phyloP scores from a whole-genome alignment of 1,284 basidiomycete species.

The Wallemia hederae region DNA sequence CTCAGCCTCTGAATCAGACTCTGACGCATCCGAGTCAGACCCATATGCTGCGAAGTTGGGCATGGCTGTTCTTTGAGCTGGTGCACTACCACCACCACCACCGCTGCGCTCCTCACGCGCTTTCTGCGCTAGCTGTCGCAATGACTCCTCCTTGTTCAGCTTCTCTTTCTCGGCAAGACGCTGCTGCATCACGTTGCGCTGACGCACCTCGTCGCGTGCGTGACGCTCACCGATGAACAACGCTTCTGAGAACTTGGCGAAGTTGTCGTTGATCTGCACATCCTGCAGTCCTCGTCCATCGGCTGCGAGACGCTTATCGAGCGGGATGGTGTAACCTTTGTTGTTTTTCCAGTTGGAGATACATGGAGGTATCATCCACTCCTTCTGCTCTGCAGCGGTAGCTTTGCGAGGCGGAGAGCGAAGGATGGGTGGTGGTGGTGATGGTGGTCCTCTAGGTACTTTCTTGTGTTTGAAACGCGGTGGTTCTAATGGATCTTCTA shows the following conservation, averaged over 20 bases:
- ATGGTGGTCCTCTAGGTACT: slow-evolving; percentile 77
- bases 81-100: slow-evolving; percentile 25
- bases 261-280: slow-evolving; percentile 96
- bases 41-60: neutral
- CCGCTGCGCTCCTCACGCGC: slow-evolving; percentile 61
- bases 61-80: slow-evolving; percentile 12
- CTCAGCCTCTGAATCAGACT: slow-evolving; percentile 2
- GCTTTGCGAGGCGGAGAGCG: slow-evolving; percentile 85
- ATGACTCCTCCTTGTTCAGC: slow-evolving; percentile 79
- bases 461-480: slow-evolving; percentile 96
- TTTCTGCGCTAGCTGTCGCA: slow-evolving; percentile 72
- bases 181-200: slow-evolving; percentile 89
- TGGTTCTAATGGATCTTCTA: slow-evolving; percentile 90
- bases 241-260: slow-evolving; percentile 94
- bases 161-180: slow-evolving; percentile 95
- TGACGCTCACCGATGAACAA: slow-evolving; percentile 90
- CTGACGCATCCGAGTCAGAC: neutral
- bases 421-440: slow-evolving; percentile 86
- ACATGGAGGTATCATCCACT: slow-evolving; percentile 99
- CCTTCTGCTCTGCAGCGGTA: slow-evolving; percentile 89
- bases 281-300: slow-evolving; percentile 93
- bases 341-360: slow-evolving; percentile 99
- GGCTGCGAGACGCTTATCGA: slow-evolving; percentile 91
- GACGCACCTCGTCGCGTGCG: slow-evolving; percentile 87
- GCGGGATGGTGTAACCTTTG: slow-evolving; percentile 96